Evolutionary conservation across 2,329 filamentous ascomycete genomes (phyloP).

Genomic region (Penicillium sp.): DNA sequence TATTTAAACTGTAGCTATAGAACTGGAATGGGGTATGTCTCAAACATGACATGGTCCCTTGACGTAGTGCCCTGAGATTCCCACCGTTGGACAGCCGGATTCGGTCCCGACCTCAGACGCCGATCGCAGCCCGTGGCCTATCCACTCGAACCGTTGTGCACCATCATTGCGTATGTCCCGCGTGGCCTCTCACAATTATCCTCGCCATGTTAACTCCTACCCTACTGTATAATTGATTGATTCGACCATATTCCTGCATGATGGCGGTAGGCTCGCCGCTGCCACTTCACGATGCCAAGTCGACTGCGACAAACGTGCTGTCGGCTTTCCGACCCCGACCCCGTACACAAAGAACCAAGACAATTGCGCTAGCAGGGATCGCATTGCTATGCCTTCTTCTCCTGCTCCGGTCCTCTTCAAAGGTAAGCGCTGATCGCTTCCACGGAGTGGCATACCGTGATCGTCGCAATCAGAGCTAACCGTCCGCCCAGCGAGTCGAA

Average conservation of each 20-base stretch:
- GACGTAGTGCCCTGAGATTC: too few relatives aligned
- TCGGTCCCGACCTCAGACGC: neutral
- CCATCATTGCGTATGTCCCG: slow-evolving; percentile 21
- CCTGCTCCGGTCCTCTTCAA: slow-evolving; percentile 21
- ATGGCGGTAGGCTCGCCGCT: slow-evolving; percentile 31
- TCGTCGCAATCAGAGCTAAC: slow-evolving; percentile 6
- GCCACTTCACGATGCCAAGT: slow-evolving; percentile 29
- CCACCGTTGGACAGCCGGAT: neutral
- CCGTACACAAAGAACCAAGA: slow-evolving; percentile 28
- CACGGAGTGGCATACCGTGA: neutral
- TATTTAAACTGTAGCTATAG: too few relatives aligned
- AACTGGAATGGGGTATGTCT: too few relatives aligned
- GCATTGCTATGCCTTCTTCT: slow-evolving; percentile 28
- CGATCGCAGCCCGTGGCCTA: slow-evolving; percentile 15
- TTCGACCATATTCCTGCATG: slow-evolving; percentile 7
- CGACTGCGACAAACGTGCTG: slow-evolving; percentile 22
- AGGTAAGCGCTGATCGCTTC: slow-evolving; percentile 22
- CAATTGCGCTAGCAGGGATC: slow-evolving; percentile 23
- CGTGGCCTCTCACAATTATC: slow-evolving; percentile 13
- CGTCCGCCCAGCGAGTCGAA: slow-evolving; percentile 22
- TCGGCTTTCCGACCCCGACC: slow-evolving; percentile 27
- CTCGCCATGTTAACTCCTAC: slow-evolving; percentile 3
- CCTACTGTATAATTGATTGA: neutral
- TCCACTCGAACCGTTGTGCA: slow-evolving; percentile 6
- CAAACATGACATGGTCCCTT: too few relatives aligned